A percentile compares a stretch with the other conserved stretches of the same genome.
These are phyloP conservation scores for Astraeus odoratus DNA, from an alignment of 768 basidiomycete genomes.

Conservation along the genomic window DNA sequence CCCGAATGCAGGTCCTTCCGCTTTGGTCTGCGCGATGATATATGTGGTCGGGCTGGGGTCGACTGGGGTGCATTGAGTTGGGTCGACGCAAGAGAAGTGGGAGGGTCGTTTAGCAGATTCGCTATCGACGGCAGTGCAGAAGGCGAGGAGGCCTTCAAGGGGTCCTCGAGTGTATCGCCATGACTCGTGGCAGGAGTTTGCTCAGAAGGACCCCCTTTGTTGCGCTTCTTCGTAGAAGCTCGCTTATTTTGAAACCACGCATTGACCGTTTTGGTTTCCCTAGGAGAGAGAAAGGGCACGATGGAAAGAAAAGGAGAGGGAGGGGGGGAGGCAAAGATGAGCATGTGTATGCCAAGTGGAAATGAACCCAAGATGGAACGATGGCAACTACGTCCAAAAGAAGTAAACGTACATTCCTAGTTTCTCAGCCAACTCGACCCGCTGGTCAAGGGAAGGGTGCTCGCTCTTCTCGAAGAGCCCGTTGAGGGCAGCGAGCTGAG, in stretches of 20 bases:
- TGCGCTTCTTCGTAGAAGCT: constrained; percentile 71
- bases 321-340: too few relatives aligned
- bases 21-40: constrained; percentile 22
- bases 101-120: constrained; percentile 34
- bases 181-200: constrained; percentile 26
- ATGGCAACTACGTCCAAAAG: constrained; percentile 19
- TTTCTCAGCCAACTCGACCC: constrained; percentile 60
- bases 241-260: constrained; percentile 88
- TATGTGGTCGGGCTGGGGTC: constrained; percentile 20
- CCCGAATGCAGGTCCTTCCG: constrained; percentile 29
- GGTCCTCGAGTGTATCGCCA: constrained; percentile 11
- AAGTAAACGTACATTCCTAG: constrained; percentile 64
- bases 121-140: constrained; percentile 31
- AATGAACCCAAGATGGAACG: constrained; percentile 12
- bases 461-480: constrained; percentile 71
- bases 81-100: constrained; percentile 17
- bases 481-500: constrained; percentile 70
- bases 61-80: constrained; percentile 13
- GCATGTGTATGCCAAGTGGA: constrained; percentile 6
- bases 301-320: too few relatives aligned
- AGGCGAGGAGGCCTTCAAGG: constrained; percentile 20
- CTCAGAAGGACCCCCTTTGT: constrained; percentile 35
- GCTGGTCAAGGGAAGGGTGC: constrained; percentile 64
- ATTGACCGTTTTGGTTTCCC: constrained; percentile 82
- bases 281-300: constrained; percentile 25